Conservation (phyloP, 2,329 filamentous ascomycete genomes). For the Trichoderma sp. region DNA sequence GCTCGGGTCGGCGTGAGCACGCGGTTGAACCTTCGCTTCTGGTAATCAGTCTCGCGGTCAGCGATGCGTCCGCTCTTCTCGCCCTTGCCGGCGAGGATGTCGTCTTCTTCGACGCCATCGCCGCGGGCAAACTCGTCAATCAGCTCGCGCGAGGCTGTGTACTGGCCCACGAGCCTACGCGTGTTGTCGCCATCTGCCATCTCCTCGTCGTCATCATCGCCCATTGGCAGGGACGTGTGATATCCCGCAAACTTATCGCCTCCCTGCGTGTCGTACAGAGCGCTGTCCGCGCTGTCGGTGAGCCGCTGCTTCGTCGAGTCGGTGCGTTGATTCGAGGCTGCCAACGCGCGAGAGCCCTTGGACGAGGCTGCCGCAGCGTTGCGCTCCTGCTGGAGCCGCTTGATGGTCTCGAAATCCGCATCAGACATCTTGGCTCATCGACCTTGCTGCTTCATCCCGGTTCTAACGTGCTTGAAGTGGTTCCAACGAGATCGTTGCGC, state of each 20-base stretch:
- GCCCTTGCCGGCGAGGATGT: slow-evolving; percentile 76
- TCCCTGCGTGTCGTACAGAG: slow-evolving; percentile 79
- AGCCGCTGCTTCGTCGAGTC: slow-evolving; percentile 91
- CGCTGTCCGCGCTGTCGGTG: slow-evolving; percentile 84
- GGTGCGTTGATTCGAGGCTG: slow-evolving; percentile 76
- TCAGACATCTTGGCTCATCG: slow-evolving; percentile 62
- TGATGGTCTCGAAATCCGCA: slow-evolving; percentile 85
- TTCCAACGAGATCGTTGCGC: slow-evolving; percentile 42
- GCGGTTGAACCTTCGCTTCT: slow-evolving; percentile 91
- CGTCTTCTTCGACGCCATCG: slow-evolving; percentile 85
- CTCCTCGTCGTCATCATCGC: slow-evolving; percentile 74
- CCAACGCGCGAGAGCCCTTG: slow-evolving; percentile 80
- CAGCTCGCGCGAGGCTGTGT: slow-evolving; percentile 88
- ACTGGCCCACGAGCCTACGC: slow-evolving; percentile 85
- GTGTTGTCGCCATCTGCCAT: slow-evolving; percentile 74
- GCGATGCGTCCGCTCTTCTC: slow-evolving; percentile 90
- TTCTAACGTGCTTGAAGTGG: slow-evolving; percentile 45
- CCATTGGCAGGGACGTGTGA: slow-evolving; percentile 81
- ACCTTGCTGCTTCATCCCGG: slow-evolving; percentile 46
- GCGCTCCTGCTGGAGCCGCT: slow-evolving; percentile 88
- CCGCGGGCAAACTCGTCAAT: slow-evolving; percentile 93
- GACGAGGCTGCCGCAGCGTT: slow-evolving; percentile 77
- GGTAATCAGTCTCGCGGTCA: slow-evolving; percentile 95
- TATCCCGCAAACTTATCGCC: slow-evolving; percentile 86
- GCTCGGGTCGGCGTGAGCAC: slow-evolving; percentile 81